Conservation (phyloP, 495 filamentous ascomycete genomes). For the Xylaria venustula region DNA sequence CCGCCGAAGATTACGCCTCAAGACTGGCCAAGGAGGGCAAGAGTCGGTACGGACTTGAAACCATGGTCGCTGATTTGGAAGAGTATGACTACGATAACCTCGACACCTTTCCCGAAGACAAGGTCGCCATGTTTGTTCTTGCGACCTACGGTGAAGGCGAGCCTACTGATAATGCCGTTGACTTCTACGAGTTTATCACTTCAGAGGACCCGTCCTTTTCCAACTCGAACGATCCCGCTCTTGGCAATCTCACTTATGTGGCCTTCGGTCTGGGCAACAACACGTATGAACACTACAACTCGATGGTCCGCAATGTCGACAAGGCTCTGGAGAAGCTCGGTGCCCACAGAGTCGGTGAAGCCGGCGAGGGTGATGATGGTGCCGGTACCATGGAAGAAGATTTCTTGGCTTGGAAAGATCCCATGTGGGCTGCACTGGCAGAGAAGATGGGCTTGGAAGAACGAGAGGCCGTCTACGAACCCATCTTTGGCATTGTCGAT, state of each 20-base stretch:
- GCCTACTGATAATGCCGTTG: conserved; percentile 97
- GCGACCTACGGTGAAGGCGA: conserved; percentile 98
- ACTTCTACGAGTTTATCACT: conserved; percentile 96
- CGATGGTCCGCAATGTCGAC: conserved; percentile 92
- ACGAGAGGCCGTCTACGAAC: conserved; percentile 94
- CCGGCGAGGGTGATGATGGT: conserved; percentile 96
- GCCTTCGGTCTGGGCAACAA: conserved; percentile 97
- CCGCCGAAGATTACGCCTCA: conserved; percentile 98
- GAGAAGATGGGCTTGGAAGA: conserved; percentile 87
- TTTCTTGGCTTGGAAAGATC: conserved; percentile 98
- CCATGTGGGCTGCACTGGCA: conserved; percentile 88
- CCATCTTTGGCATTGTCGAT: conserved; percentile 81
- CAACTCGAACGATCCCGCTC: conserved; percentile 70
- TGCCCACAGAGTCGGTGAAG: conserved; percentile 76
- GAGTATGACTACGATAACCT: conserved; percentile 98
- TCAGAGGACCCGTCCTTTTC: conserved; percentile 80
- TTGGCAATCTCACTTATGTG: conserved; percentile 86
- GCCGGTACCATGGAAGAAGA: conserved; percentile 99
- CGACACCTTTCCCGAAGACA: conserved; percentile 83
- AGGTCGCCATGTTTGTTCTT: conserved; percentile 91
- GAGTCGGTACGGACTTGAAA: conserved; percentile 93
- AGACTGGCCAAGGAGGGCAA: conserved; percentile 95
- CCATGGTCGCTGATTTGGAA: conserved; percentile 97
- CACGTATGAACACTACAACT: conserved; percentile 99
- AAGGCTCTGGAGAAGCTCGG: conserved; percentile 76